Evolutionary conservation across 345 rosid species (phyloP).

Genomic region (Luvunga scandens): DNA sequence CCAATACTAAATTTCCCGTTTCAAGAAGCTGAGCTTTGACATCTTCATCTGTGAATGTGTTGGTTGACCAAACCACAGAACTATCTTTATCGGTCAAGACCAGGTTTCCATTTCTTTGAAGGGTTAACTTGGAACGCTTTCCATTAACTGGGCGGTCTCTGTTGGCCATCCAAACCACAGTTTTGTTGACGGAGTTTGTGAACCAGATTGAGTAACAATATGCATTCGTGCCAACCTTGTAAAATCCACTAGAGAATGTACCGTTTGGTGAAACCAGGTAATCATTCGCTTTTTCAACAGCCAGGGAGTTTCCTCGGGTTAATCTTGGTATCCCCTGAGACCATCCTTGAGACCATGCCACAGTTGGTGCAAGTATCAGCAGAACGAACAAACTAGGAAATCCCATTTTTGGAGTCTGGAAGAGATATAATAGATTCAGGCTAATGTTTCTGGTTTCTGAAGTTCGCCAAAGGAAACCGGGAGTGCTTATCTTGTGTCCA

Average conservation of each 20-base stretch:
- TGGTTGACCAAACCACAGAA: slow-evolving; percentile 22
- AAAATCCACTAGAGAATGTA: slow-evolving; percentile 22
- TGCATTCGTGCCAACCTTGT: slow-evolving; percentile 21
- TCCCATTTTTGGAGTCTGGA: slow-evolving; percentile 4
- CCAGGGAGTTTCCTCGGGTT: slow-evolving; percentile 9
- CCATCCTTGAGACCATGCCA: background rate
- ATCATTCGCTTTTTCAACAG: slow-evolving; percentile 19
- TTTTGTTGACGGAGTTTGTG: slow-evolving; percentile 21
- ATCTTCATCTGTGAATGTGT: background rate
- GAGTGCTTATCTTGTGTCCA: background rate
- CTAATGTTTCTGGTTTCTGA: background rate
- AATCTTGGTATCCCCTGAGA: slow-evolving; percentile 8
- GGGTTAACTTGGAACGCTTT: slow-evolving; percentile 14
- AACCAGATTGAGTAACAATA: slow-evolving; percentile 28
- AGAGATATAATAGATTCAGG: background rate
- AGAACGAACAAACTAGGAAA: background rate
- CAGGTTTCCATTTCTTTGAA: slow-evolving; percentile 14
- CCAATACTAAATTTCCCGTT: slow-evolving; percentile 25
- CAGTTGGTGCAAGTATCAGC: background rate
- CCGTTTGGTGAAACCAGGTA: slow-evolving; percentile 18
- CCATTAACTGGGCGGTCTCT: slow-evolving; percentile 35
- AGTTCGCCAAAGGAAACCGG: background rate
- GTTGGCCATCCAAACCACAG: slow-evolving; percentile 36
- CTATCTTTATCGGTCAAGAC: slow-evolving; percentile 20
- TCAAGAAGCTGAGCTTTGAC: slow-evolving; percentile 13